Percentiles rank a stretch among this genome's conserved stretches.
Evolutionary conservation across 495 filamentous ascomycete species (phyloP).

Genomic region (Pseudevernia furfuracea): DNA sequence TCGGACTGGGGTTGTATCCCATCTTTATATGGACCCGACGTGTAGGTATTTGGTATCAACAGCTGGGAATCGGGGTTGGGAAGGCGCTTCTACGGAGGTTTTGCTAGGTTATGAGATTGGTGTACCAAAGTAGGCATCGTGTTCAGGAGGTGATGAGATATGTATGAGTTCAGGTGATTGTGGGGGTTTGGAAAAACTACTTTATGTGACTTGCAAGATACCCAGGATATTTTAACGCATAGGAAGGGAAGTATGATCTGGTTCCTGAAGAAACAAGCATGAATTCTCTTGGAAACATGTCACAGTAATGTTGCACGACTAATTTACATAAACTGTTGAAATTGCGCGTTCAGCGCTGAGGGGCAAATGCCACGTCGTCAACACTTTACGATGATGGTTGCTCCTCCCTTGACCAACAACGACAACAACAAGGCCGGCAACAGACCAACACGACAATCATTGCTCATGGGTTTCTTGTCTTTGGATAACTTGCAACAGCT

Average conservation of each 20-base stretch:
- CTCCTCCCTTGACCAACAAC: not conserved
- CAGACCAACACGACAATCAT: not conserved
- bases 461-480: not conserved
- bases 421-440: not conserved
- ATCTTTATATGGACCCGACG: slow-evolving; percentile 76
- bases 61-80: slow-evolving; percentile 90
- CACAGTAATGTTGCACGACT: not conserved
- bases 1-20: slow-evolving; percentile 80
- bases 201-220: slow-evolving; percentile 3
- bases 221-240: slow-evolving; percentile 4
- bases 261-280: not conserved
- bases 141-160: not conserved
- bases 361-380: not conserved
- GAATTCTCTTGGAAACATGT: not conserved
- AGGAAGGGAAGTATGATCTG: slow-evolving; percentile 1
- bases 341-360: not conserved
- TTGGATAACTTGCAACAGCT: not conserved
- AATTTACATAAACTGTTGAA: not conserved
- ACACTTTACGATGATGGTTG: not conserved
- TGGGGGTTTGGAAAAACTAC: not conserved
- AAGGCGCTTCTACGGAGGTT: slow-evolving; percentile 85
- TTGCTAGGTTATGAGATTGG: slow-evolving; percentile 90
- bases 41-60: slow-evolving; percentile 85
- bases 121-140: slow-evolving; percentile 29
- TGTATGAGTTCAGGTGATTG: not conserved